phyloP scores from a whole-genome alignment of 2,329 filamentous ascomycete genomes.

The Botrytis elliptica region DNA sequence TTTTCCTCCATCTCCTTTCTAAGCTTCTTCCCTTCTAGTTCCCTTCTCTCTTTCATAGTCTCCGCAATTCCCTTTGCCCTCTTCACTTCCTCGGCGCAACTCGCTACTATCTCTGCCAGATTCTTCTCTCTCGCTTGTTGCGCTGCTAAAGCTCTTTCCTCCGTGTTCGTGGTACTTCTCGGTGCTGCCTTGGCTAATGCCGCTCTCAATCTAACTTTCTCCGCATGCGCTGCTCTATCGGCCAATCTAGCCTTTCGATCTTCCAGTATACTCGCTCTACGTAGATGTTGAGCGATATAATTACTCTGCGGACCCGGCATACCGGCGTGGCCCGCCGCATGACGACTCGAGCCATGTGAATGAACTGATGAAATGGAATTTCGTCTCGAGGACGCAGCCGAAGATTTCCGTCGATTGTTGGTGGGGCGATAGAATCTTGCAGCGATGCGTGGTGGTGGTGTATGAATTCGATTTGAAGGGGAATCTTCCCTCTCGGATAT shows the following conservation, averaged over 20 bases:
- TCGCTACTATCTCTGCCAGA: conserved; percentile 75
- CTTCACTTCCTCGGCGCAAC: conserved; percentile 79
- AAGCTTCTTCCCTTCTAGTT: conserved; percentile 68
- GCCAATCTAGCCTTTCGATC: conserved; percentile 76
- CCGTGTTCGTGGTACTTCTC: conserved; percentile 62
- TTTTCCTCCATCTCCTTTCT: conserved; percentile 76
- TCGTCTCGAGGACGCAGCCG: conserved; percentile 73
- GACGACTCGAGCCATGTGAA: conserved; percentile 45
- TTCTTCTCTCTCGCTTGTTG: conserved; percentile 78
- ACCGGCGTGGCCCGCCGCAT: conserved; percentile 42
- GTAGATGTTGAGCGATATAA: conserved; percentile 74
- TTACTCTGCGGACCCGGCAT: conserved; percentile 62
- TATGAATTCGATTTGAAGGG: conserved; percentile 44
- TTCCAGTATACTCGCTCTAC: conserved; percentile 77
- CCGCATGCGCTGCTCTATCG: conserved; percentile 76
- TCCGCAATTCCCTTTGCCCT: conserved; percentile 81
- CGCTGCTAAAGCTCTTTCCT: conserved; percentile 75
- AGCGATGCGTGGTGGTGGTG: conserved; percentile 73
- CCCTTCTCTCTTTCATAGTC: conserved; percentile 75
- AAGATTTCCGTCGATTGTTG: conserved; percentile 68
- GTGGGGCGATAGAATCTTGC: conserved; percentile 72
- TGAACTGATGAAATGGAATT: conserved; percentile 78
- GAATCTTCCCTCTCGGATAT: conserved; percentile 35
- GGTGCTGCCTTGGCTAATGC: conserved; percentile 70
- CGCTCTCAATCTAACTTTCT: conserved; percentile 76